A percentile compares a stretch with the other conserved stretches of the same genome.
phyloP scores from a whole-genome alignment of 2,329 filamentous ascomycete species.

The Pyrenochaeta sp. region DNA sequence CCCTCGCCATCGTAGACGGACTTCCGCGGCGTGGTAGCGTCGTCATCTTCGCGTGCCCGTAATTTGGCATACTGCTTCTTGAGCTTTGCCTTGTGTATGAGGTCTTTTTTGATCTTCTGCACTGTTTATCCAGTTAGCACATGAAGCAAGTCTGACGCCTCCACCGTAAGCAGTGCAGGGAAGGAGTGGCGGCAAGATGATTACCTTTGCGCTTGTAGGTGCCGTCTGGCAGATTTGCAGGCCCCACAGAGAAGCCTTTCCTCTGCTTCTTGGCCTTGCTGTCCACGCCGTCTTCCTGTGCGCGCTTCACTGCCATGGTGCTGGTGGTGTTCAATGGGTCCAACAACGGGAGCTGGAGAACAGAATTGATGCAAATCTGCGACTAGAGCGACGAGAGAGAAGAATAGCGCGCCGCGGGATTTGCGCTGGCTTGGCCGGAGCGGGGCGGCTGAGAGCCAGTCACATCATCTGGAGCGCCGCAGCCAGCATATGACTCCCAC shows the following conservation, averaged over 20 bases:
- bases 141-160: no score
- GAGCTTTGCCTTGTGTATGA: conserved; percentile 92
- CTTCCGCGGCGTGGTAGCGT: conserved; percentile 38
- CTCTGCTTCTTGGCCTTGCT: conserved; percentile 57
- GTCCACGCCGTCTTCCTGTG: conserved; percentile 57
- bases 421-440: conserved; percentile 30
- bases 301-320: conserved; percentile 67
- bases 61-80: conserved; percentile 93
- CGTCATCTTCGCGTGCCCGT: conserved; percentile 67
- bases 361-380: neutral
- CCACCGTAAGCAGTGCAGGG: neutral
- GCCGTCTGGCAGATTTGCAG: conserved; percentile 89
- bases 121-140: conserved; percentile 58
- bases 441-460: conserved; percentile 18
- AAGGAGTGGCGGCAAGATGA: neutral
- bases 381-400: no score
- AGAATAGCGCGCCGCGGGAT: conserved; percentile 18
- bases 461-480: conserved; percentile 13
- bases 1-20: conserved; percentile 47
- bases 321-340: conserved; percentile 3
- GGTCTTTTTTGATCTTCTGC: conserved; percentile 85
- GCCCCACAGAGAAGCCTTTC: conserved; percentile 85
- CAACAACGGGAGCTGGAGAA: conserved; percentile 1
- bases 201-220: conserved; percentile 82
- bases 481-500: no score